Percentiles rank a stretch among this genome's conserved stretches.
Evolutionary conservation across 1,284 basidiomycete species (phyloP).

Genomic region (Chalciporus sp.): DNA sequence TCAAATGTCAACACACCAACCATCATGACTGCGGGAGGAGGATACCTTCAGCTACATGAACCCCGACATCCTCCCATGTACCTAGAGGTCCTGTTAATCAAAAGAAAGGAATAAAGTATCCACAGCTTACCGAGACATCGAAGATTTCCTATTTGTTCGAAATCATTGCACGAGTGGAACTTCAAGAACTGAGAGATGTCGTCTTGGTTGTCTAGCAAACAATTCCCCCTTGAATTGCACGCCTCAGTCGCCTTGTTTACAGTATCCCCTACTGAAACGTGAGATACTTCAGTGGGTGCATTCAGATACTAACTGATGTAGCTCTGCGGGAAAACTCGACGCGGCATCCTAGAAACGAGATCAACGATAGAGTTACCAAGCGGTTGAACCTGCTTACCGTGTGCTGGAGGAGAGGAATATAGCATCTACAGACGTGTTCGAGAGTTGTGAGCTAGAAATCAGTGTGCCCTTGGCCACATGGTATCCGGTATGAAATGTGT

Average conservation of each 20-base stretch:
- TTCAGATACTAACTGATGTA: conserved; percentile 3
- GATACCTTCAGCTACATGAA: neutral
- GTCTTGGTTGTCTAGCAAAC: neutral
- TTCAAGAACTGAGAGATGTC: conserved; percentile 1
- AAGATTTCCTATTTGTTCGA: neutral
- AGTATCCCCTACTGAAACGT: neutral
- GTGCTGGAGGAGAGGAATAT: neutral
- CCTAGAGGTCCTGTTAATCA: neutral
- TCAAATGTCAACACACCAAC: neutral
- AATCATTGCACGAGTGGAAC: neutral
- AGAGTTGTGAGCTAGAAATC: neutral
- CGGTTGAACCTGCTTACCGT: neutral
- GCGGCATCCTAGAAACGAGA: neutral
- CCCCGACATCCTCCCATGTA: neutral
- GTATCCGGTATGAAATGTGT: neutral
- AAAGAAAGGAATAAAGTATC: neutral
- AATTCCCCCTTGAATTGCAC: neutral
- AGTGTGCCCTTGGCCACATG: neutral
- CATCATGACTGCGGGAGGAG: neutral
- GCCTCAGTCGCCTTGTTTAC: neutral
- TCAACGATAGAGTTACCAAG: neutral
- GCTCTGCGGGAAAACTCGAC: neutral
- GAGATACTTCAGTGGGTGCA: neutral
- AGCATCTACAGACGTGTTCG: neutral
- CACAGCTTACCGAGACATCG: neutral